Conservation (phyloP, 768 basidiomycete genomes). For the Trichaptum fuscoviolaceum region DNA sequence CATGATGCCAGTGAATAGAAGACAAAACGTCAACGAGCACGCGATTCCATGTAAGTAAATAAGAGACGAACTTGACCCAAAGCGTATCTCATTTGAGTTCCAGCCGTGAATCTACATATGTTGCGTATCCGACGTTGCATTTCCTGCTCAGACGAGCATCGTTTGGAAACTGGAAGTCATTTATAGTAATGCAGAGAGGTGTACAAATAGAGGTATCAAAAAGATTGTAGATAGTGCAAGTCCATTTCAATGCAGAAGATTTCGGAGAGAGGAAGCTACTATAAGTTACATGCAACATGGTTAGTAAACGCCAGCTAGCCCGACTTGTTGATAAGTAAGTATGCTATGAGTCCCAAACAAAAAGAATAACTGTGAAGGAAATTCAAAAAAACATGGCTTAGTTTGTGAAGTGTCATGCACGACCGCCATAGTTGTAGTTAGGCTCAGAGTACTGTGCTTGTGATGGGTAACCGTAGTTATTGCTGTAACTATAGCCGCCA, state of each 20-base stretch:
- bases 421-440: not conserved
- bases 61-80: no score
- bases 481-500: not conserved
- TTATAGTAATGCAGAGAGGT: not conserved
- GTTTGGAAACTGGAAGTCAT: no score
- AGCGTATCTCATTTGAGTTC: no score
- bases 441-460: not conserved
- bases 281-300: conserved; percentile 1
- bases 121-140: no score
- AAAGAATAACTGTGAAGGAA: not conserved
- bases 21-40: no score
- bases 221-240: not conserved
- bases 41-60: no score
- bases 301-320: not conserved
- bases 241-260: not conserved
- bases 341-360: not conserved
- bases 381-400: not conserved
- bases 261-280: not conserved
- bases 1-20: no score
- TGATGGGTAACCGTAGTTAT: not conserved
- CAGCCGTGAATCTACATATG: no score
- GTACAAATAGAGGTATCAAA: not conserved
- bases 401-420: not conserved
- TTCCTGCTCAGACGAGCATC: no score
- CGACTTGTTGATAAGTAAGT: not conserved